These are phyloP conservation scores for Arachnomyces sp. DNA, from an alignment of 2,329 filamentous ascomycete species.

Conservation along the genomic window DNA sequence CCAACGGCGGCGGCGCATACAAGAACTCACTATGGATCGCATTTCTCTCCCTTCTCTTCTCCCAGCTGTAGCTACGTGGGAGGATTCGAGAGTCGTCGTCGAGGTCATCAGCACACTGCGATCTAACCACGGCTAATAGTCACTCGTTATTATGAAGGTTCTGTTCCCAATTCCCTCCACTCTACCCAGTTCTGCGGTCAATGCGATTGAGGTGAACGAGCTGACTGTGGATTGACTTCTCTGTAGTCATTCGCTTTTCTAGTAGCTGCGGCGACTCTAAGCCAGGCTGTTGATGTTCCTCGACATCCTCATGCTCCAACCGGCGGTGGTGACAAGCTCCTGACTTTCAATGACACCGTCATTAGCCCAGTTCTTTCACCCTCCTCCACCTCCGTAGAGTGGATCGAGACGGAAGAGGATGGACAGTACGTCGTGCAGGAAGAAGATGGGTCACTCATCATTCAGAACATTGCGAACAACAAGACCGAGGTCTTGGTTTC, in stretches of 20 bases:
- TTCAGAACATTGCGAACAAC: conserved; percentile 56
- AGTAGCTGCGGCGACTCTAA: conserved; percentile 6
- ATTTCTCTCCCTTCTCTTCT: no score
- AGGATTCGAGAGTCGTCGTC: no score
- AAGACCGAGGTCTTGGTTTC: conserved; percentile 51
- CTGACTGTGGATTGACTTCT: background rate
- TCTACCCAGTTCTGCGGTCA: no score
- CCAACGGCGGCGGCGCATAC: no score
- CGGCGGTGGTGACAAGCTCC: conserved; percentile 49
- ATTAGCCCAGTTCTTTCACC: conserved; percentile 40
- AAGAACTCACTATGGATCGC: no score
- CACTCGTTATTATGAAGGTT: no score
- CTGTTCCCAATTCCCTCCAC: no score
- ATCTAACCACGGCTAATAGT: no score
- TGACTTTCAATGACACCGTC: conserved; percentile 56
- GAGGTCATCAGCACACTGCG: no score
- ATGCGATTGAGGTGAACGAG: no score
- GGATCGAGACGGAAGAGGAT: conserved; percentile 53
- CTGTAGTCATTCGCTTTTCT: conserved; percentile 10
- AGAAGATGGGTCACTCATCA: conserved; percentile 47
- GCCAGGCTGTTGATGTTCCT: conserved; percentile 40
- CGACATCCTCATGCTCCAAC: conserved; percentile 49
- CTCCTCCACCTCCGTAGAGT: conserved; percentile 45
- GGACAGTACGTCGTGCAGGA: conserved; percentile 53
- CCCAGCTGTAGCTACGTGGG: no score